Evolutionary conservation across 202 grass and related monocot species (phyloP).

Genomic region (Schoenoplectus triqueter): DNA sequence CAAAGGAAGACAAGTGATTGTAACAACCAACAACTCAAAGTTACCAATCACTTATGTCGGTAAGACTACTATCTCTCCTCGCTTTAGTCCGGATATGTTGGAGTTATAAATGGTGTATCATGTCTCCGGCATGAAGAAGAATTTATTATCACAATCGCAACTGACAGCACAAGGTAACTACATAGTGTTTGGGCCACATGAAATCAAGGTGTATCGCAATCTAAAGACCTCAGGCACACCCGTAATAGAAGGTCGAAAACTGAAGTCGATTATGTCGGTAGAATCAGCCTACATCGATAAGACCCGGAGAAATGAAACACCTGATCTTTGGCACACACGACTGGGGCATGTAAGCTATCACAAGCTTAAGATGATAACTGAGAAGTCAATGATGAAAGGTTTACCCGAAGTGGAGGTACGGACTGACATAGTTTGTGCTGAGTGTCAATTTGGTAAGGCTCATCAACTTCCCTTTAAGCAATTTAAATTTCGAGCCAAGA

Average conservation of each 20-base stretch:
- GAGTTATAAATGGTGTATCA: no score
- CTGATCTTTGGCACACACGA: background rate
- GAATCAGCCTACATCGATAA: background rate
- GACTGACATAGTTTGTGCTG: background rate
- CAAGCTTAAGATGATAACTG: no score
- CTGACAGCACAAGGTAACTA: no score
- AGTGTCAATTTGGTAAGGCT: background rate
- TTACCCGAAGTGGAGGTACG: background rate
- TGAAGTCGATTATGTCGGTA: background rate
- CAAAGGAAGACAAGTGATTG: no score
- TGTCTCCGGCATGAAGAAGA: no score
- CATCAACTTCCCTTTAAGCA: background rate
- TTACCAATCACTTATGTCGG: no score
- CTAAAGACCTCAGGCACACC: background rate
- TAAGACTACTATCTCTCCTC: no score
- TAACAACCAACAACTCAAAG: no score
- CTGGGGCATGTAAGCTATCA: background rate
- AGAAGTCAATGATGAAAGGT: background rate
- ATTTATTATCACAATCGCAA: no score
- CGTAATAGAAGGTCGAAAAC: slow-evolving; percentile 4
- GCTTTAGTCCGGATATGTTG: no score
- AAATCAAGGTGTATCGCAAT: no score
- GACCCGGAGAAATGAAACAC: background rate
- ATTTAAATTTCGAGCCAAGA: background rate
- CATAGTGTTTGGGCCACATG: no score